Percentiles rank a stretch among this genome's conserved stretches.
Conservation (phyloP, 352 stramenopile genomes). For the Phytophthora litchii region DNA sequence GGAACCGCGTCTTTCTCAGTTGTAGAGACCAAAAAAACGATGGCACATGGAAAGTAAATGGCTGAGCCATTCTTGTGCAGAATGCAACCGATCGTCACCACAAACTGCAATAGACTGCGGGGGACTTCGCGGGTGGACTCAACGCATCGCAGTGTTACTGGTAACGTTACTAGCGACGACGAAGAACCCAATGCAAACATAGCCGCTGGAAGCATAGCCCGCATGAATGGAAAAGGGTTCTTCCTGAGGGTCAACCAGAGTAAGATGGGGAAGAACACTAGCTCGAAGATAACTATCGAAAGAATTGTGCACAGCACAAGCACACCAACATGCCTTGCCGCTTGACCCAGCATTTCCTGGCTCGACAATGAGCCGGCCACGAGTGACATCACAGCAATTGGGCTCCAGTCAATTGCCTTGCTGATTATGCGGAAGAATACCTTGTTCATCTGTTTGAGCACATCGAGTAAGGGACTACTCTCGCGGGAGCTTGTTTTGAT, state of each 20-base stretch:
- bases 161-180: conserved; percentile 72
- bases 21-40: conserved; percentile 74
- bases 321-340: conserved; percentile 57
- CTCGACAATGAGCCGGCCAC: conserved; percentile 65
- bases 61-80: conserved; percentile 82
- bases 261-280: conserved; percentile 62
- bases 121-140: conserved; percentile 66
- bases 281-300: conserved; percentile 52
- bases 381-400: conserved; percentile 70
- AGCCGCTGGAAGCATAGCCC: conserved; percentile 60
- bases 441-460: conserved; percentile 73
- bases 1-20: conserved; percentile 34
- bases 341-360: conserved; percentile 47
- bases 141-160: conserved; percentile 69
- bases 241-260: conserved; percentile 49
- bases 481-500: conserved; percentile 57
- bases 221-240: conserved; percentile 69
- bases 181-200: conserved; percentile 73
- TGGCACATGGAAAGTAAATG: conserved; percentile 70
- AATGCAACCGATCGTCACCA: conserved; percentile 73
- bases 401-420: conserved; percentile 70
- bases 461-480: conserved; percentile 56
- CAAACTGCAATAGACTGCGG: conserved; percentile 61
- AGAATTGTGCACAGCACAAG: conserved; percentile 62
- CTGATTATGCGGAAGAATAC: conserved; percentile 74